phyloP scores from a whole-genome alignment of 2,329 filamentous ascomycete species.

The Alternaria gansuensis region DNA sequence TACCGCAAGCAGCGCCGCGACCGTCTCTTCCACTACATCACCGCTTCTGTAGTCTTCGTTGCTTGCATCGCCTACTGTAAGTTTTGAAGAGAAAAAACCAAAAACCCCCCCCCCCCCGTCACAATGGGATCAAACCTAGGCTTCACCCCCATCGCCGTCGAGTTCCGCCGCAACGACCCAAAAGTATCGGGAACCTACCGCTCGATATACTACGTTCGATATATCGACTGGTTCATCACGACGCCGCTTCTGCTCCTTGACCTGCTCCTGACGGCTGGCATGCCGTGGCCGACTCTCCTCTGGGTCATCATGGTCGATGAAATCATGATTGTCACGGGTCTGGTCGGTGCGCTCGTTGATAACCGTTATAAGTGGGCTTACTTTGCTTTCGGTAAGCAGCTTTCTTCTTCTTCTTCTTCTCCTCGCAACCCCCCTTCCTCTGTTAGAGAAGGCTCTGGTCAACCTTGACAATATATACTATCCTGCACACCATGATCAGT shows the following conservation, averaged over 20 bases:
- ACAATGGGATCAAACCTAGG: constrained; percentile 73
- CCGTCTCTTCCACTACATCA: constrained; percentile 72
- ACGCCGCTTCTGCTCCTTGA: constrained; percentile 71
- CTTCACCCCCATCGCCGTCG: constrained; percentile 68
- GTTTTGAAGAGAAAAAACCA: neutral
- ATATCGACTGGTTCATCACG: constrained; percentile 72
- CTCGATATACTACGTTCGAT: constrained; percentile 72
- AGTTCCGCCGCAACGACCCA: constrained; percentile 61
- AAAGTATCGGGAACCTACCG: constrained; percentile 63
- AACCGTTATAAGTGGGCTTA: constrained; percentile 75
- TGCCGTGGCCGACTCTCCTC: constrained; percentile 71
- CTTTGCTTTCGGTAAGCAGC: constrained; percentile 60
- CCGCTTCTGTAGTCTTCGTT: constrained; percentile 65
- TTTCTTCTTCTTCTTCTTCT: neutral
- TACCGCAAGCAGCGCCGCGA: constrained; percentile 64
- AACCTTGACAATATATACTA: too few relatives aligned
- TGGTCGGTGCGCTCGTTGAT: constrained; percentile 70
- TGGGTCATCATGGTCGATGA: constrained; percentile 69
- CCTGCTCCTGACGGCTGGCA: constrained; percentile 69
- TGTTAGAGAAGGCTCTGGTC: too few relatives aligned
- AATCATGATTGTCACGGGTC: constrained; percentile 73
- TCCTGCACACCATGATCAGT: too few relatives aligned
- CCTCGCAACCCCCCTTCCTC: neutral
- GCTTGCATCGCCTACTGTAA: constrained; percentile 68
- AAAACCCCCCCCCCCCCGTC: constrained; percentile 48